Evolutionary conservation across 1,284 basidiomycete species (phyloP).

Genomic region (Chiua sp.): DNA sequence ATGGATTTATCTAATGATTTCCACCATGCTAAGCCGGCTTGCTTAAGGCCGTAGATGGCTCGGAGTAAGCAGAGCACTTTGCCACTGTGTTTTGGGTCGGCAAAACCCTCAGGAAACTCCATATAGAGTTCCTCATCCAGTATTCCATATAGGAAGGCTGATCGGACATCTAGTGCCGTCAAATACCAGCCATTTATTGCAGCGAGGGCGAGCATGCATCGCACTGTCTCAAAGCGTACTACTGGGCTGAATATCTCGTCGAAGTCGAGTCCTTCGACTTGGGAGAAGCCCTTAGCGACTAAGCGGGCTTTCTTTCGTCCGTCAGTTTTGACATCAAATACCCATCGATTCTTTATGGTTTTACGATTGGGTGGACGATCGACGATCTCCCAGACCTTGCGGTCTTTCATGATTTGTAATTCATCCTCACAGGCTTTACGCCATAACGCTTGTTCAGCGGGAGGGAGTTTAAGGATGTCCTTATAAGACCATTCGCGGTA

Average conservation of each 20-base stretch:
- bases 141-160: too few relatives aligned
- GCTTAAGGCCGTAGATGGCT: too few relatives aligned
- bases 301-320: constrained; percentile 42
- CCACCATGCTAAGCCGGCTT: too few relatives aligned
- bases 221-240: constrained; percentile 38
- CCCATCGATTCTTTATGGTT: constrained; percentile 40
- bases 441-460: neutral
- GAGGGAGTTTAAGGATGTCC: neutral
- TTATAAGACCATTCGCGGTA: neutral
- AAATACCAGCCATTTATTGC: constrained; percentile 2
- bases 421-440: neutral
- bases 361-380: constrained; percentile 26
- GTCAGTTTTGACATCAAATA: constrained; percentile 45
- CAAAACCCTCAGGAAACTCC: too few relatives aligned
- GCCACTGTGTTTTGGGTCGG: too few relatives aligned
- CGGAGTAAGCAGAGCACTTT: too few relatives aligned
- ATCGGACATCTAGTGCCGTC: neutral
- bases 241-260: constrained; percentile 50
- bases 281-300: constrained; percentile 48
- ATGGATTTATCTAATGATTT: too few relatives aligned
- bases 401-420: neutral
- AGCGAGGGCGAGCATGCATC: constrained; percentile 38
- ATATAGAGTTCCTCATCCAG: too few relatives aligned
- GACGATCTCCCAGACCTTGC: constrained; percentile 11
- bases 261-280: constrained; percentile 41